A percentile compares a stretch with the other conserved stretches of the same genome.
These are phyloP conservation scores for Chrysanthemum seticuspe DNA, from an alignment of 129 eudicot species.

Conservation along the genomic window DNA sequence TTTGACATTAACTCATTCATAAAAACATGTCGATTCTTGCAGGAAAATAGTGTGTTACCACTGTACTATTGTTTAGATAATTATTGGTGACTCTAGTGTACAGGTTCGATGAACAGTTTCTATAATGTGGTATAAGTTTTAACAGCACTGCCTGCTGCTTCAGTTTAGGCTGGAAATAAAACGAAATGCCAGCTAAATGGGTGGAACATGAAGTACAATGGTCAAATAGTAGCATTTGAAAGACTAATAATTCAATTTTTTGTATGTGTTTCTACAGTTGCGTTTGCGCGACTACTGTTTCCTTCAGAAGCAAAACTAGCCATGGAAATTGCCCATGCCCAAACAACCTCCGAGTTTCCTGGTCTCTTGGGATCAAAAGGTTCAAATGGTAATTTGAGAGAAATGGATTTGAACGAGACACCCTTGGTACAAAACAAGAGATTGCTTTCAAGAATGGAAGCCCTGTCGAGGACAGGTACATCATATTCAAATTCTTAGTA, in stretches of 20 bases:
- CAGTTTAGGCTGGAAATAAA: not conserved
- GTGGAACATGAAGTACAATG: not conserved
- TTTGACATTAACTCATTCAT: not conserved
- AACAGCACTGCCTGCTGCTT: not conserved
- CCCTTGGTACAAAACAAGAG: conserved; percentile 58
- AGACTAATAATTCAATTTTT: not conserved
- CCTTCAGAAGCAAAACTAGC: conserved; percentile 84
- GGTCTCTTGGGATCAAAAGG: conserved; percentile 58
- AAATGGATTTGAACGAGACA: conserved; percentile 68
- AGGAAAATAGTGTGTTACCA: not conserved
- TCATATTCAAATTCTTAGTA: not conserved
- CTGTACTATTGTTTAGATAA: not conserved
- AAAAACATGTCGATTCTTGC: not conserved
- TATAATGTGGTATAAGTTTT: not conserved
- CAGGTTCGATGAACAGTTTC: not conserved
- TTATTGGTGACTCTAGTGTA: no score
- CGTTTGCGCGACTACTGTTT: conserved; percentile 71
- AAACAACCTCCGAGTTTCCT: conserved; percentile 52
- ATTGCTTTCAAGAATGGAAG: conserved; percentile 49
- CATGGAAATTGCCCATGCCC: conserved; percentile 77
- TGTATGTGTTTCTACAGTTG: conserved; percentile 43
- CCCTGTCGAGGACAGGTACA: conserved; percentile 72
- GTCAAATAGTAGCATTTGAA: no score
- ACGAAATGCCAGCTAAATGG: not conserved
- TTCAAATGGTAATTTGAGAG: conserved; percentile 53